Percentiles rank a stretch among this genome's conserved stretches.
These are phyloP conservation scores for Zygotorulaspora florentina DNA, from an alignment of 805 yeast species.

Conservation along the genomic window DNA sequence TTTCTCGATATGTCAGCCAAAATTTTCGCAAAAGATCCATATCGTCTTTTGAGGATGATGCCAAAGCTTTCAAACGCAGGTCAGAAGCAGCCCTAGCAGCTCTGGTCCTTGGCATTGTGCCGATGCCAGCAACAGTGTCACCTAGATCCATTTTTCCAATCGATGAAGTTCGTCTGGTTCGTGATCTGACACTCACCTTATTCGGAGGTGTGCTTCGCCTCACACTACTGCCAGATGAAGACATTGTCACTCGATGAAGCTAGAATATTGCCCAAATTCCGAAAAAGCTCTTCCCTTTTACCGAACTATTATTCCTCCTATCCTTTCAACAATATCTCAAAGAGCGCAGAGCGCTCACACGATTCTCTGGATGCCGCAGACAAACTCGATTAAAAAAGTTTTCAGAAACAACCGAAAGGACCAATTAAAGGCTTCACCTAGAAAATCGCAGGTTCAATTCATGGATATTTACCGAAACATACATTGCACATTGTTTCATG, in stretches of 20 bases:
- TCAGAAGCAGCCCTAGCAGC: constrained; percentile 39
- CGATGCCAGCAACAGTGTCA: constrained; percentile 60
- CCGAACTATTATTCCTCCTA: not conserved
- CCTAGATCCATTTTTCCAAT: constrained; percentile 75
- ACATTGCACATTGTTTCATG: too few species aligned
- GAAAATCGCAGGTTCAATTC: too few species aligned
- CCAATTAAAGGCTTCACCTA: too few species aligned
- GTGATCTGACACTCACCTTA: constrained; percentile 13
- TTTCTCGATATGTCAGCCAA: constrained; percentile 54
- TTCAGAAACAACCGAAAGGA: too few species aligned
- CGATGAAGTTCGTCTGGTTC: constrained; percentile 55
- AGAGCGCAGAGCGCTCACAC: too few species aligned
- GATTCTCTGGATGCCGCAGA: too few species aligned
- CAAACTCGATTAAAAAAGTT: too few species aligned
- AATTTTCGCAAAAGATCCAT: constrained; percentile 53
- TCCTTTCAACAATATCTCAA: too few species aligned
- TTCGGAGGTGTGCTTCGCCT: constrained; percentile 12
- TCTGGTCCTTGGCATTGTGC: constrained; percentile 55
- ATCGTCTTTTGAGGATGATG: constrained; percentile 39
- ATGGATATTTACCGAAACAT: too few species aligned
- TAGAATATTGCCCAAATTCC: not conserved
- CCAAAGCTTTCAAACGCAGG: constrained; percentile 35
- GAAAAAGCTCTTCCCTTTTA: not conserved
- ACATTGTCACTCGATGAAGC: not conserved
- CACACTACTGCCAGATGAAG: constrained; percentile 6